These are phyloP conservation scores for Plasmodium fragile DNA, from an alignment of 169 alveolate species.

Conservation along the genomic window DNA sequence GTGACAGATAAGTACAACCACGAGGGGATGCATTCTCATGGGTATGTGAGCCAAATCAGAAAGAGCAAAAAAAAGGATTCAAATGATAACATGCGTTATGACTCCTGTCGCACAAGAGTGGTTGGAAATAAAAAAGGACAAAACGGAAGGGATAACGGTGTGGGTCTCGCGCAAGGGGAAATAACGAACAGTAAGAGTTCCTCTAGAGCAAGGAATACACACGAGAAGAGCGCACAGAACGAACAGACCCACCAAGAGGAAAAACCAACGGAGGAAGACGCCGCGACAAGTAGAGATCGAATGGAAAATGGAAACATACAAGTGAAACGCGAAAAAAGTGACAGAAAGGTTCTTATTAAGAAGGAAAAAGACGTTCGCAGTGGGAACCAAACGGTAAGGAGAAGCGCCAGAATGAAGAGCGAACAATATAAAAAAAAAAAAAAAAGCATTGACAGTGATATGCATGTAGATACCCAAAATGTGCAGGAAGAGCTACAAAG, in stretches of 20 bases:
- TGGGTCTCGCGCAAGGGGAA: neutral
- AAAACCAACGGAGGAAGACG: neutral
- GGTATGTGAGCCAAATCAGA: neutral
- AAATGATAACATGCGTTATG: neutral
- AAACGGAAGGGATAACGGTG: neutral
- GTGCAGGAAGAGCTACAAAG: neutral
- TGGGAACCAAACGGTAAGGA: constrained; percentile 1
- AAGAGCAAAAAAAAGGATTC: neutral
- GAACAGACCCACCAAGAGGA: constrained; percentile 1
- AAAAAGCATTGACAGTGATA: neutral
- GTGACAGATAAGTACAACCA: neutral
- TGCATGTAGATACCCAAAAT: neutral
- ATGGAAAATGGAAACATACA: constrained; percentile 1
- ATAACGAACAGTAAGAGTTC: neutral
- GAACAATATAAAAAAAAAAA: constrained; percentile 16
- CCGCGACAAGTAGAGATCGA: neutral
- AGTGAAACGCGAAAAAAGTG: neutral
- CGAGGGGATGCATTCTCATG: neutral
- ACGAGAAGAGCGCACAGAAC: neutral
- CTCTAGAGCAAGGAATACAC: neutral
- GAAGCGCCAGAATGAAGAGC: constrained; percentile 34
- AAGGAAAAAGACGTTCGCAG: neutral
- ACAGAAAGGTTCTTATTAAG: neutral
- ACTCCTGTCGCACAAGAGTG: neutral
- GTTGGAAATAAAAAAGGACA: neutral